Evolutionary conservation across 129 eudicot genomes (phyloP), one percentile per base, ranked within the genome.

Genomic region (Artemisia annua): DNA sequence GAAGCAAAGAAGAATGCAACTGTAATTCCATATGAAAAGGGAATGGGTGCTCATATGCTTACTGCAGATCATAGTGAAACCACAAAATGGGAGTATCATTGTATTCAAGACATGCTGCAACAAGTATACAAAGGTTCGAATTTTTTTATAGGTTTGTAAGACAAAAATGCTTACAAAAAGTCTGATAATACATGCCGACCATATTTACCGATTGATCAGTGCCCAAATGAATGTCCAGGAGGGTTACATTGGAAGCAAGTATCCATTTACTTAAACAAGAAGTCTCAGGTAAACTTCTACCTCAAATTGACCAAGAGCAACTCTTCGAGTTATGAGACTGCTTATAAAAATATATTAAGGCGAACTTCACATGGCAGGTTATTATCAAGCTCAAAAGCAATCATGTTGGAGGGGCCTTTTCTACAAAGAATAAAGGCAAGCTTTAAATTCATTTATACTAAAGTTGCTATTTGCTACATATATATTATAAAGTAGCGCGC

Each of bases 371-470:
- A 52, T 52, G 18, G 32, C 35, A 57, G 63, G 63, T 57, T 57
- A 28, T 57, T 57, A 57, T 57, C 78, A 87, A 85, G 81, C 66
- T 87, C 73, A 92, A 87, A 81, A 89, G 92, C 88, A 92, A 85
- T 69, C 87, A 89, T 76, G 85, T 92, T 12, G 96, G 95, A 68
- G 95, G 98, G 77, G 95, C 96, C 63, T 92, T 92, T 80, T 85
- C 96, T 64, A 87, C 87, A 69, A 92, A 87, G 76, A 85, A 82
- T 49, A 92, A 89, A 89, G 87, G 97, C 85, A 80, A 85, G 91
- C 61, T 72, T 69, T 48, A 63, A 73, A 74, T 71, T 72, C 80
- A 43, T 67, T 63, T 20, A 48, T 75, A 39, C 39, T 35, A n/a
- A 19, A 4, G 50, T 35, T 55, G 10, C 24, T 22, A 55, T 55